Evolutionary conservation across 73 alveolate genomes (phyloP).

Genomic region (Breviolum minutum): DNA sequence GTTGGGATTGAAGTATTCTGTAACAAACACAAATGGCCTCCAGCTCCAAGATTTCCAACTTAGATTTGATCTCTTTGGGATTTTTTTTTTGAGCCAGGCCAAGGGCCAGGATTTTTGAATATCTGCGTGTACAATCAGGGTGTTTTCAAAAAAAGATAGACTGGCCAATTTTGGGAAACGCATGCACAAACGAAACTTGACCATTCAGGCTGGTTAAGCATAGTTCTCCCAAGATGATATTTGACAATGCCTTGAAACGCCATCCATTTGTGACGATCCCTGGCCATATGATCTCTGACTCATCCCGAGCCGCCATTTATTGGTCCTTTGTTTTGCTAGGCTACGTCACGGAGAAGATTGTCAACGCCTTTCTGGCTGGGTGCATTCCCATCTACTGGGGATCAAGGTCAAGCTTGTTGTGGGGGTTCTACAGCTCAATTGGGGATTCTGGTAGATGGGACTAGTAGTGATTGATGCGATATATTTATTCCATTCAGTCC

Average conservation of each 20-base stretch:
- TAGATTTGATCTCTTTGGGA: not conserved
- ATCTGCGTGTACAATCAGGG: too few relatives aligned
- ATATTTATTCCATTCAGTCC: too few relatives aligned
- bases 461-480: not conserved
- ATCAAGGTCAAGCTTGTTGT: conserved; percentile 25
- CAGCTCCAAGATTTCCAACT: not conserved
- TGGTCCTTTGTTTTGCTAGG: not conserved
- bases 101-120: too few relatives aligned
- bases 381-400: conserved; percentile 95
- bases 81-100: too few relatives aligned
- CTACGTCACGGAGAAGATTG: conserved; percentile 94
- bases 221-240: too few relatives aligned
- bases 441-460: not conserved
- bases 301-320: not conserved
- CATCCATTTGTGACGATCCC: too few relatives aligned
- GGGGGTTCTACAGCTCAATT: not conserved
- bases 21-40: too few relatives aligned
- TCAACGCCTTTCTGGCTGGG: conserved; percentile 87
- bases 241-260: too few relatives aligned
- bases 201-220: too few relatives aligned
- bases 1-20: not conserved
- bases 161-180: too few relatives aligned
- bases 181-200: too few relatives aligned
- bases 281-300: not conserved
- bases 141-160: too few relatives aligned